These are phyloP conservation scores for Pisolithus orientalis DNA, from an alignment of 768 basidiomycete genomes.

Conservation along the genomic window DNA sequence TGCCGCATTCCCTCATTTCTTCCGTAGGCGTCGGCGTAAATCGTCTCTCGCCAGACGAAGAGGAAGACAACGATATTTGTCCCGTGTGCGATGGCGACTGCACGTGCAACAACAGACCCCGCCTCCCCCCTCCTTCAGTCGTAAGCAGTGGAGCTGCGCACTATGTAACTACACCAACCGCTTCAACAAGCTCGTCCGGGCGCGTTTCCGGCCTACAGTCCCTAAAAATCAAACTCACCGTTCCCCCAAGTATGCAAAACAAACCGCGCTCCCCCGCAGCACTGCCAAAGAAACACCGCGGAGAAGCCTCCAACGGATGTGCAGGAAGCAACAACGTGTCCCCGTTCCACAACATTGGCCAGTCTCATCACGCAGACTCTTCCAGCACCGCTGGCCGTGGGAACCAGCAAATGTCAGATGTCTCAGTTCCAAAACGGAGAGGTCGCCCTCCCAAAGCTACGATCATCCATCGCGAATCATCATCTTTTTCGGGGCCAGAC, in stretches of 20 bases:
- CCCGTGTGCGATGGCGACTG: constrained; percentile 89
- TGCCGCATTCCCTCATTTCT: constrained; percentile 67
- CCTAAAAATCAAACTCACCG: constrained; percentile 70
- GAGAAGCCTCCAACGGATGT: constrained; percentile 34
- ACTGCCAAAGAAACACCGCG: constrained; percentile 24
- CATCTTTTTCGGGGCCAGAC: constrained; percentile 11
- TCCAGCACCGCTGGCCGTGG: constrained; percentile 27
- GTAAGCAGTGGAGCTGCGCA: constrained; percentile 29
- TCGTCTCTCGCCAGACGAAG: constrained; percentile 40
- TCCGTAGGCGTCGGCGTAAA: constrained; percentile 48
- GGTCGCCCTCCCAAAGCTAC: constrained; percentile 52
- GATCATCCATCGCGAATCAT: constrained; percentile 26
- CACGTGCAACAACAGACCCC: constrained; percentile 57
- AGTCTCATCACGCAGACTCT: constrained; percentile 5
- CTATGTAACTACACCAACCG: constrained; percentile 33
- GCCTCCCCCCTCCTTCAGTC: constrained; percentile 26
- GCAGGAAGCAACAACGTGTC: constrained; percentile 19
- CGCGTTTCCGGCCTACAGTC: constrained; percentile 23
- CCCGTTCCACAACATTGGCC: constrained; percentile 6
- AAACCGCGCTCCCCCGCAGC: constrained; percentile 29
- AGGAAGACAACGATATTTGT: constrained; percentile 84
- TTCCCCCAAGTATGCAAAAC: constrained; percentile 51
- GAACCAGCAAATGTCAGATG: constrained; percentile 10
- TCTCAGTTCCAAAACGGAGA: constrained; percentile 37
- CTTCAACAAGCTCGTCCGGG: constrained; percentile 30